Conservation (phyloP, 805 yeast genomes). For the Yarrowia sp. region DNA sequence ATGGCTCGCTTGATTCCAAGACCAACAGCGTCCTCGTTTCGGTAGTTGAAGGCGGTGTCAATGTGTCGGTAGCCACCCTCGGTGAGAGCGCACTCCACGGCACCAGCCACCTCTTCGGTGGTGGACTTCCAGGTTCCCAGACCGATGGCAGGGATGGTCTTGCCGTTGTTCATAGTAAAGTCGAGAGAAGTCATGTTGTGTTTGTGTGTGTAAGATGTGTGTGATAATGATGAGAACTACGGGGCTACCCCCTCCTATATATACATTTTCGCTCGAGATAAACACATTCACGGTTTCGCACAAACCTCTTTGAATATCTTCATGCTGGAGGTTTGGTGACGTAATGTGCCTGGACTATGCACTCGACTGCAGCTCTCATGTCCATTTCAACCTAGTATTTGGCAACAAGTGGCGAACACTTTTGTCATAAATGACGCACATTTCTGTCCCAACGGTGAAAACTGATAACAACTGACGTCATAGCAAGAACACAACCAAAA, state of each 20-base stretch:
- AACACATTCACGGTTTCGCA: not conserved
- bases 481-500: not conserved
- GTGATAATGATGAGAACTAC: not conserved
- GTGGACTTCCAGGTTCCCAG: constrained; percentile 71
- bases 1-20: constrained; percentile 57
- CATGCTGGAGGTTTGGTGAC: constrained; percentile 29
- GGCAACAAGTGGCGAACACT: not conserved
- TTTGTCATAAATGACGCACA: constrained; percentile 27
- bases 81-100: constrained; percentile 56
- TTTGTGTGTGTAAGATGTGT: constrained; percentile 12
- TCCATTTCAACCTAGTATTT: not conserved
- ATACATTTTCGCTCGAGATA: not conserved
- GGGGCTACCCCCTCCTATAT: not conserved
- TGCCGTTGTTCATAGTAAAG: constrained; percentile 63
- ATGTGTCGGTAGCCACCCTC: constrained; percentile 73
- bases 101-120: constrained; percentile 55
- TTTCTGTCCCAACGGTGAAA: not conserved
- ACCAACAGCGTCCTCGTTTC: constrained; percentile 73
- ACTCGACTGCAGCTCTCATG: too few relatives aligned
- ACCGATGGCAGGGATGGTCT: constrained; percentile 68
- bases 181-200: constrained; percentile 31
- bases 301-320: constrained; percentile 20
- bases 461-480: constrained; percentile 17
- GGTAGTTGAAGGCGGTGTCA: constrained; percentile 76
- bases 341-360: constrained; percentile 6